Evolutionary conservation across 257 asterid genomes (phyloP).

Genomic region (Lithospermum erythrorhizon): DNA sequence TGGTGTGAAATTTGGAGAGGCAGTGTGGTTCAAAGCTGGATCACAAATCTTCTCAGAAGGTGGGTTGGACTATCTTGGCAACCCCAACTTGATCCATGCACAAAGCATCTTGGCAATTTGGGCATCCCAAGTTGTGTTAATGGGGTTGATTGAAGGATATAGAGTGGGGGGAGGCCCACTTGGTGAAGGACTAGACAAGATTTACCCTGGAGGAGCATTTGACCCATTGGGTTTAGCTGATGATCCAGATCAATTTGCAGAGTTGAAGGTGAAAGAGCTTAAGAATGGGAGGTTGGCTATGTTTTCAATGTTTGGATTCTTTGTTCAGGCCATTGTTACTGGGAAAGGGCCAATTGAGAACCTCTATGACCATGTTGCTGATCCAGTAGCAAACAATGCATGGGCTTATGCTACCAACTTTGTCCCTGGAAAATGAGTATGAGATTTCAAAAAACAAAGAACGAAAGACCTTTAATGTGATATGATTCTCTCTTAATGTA

Average conservation of each 20-base stretch:
- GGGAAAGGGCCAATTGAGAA: too few relatives aligned
- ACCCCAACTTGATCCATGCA: slow-evolving; percentile 83
- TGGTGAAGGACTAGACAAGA: slow-evolving; percentile 78
- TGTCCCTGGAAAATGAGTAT: too few relatives aligned
- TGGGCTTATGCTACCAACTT: too few relatives aligned
- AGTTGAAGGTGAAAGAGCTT: too few relatives aligned
- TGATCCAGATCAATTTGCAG: slow-evolving; percentile 22
- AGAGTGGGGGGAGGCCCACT: slow-evolving; percentile 89
- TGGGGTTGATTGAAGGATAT: slow-evolving; percentile 83
- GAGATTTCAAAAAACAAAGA: too few relatives aligned
- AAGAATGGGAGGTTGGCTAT: too few relatives aligned
- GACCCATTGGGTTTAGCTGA: slow-evolving; percentile 72
- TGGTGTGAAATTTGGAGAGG: slow-evolving; percentile 75
- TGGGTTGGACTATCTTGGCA: slow-evolving; percentile 76
- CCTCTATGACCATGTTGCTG: too few relatives aligned
- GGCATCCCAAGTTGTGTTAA: slow-evolving; percentile 70
- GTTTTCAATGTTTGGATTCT: too few relatives aligned
- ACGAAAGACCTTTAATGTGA: too few relatives aligned
- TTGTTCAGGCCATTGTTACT: too few relatives aligned
- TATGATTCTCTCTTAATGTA: too few relatives aligned
- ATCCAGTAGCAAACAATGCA: too few relatives aligned
- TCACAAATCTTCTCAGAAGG: slow-evolving; percentile 86
- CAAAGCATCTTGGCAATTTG: slow-evolving; percentile 84
- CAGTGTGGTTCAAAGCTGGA: slow-evolving; percentile 93
- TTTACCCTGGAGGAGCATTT: slow-evolving; percentile 77